Evolutionary conservation across 139 green algal genomes (phyloP).

Genomic region (Chlamydomonas sphaeroides): DNA sequence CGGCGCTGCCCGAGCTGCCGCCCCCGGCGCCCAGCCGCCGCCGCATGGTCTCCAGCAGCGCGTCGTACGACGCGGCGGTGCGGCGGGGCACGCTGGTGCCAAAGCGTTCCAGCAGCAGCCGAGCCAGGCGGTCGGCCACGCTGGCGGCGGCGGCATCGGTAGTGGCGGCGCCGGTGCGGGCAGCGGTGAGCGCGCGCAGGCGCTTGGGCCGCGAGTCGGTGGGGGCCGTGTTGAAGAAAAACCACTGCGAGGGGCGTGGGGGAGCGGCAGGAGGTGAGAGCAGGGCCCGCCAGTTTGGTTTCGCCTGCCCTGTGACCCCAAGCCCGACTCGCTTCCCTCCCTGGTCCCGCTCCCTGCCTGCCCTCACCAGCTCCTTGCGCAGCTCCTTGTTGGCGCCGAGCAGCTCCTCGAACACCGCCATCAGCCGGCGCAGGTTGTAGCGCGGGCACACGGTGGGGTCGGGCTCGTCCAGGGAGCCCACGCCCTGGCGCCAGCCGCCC

Average conservation of each 20-base stretch:
- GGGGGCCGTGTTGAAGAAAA: constrained; percentile 27
- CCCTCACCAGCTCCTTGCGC: constrained; percentile 24
- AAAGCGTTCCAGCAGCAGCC: constrained; percentile 28
- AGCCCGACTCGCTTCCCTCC: no score
- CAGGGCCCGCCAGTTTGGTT: no score
- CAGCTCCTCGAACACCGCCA: constrained; percentile 4
- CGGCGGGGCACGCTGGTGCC: constrained; percentile 14
- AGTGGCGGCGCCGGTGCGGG: not conserved
- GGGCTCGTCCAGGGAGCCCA: not conserved
- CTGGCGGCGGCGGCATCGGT: not conserved
- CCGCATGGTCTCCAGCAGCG: constrained; percentile 28
- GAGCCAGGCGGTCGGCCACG: constrained; percentile 21
- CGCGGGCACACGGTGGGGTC: constrained; percentile 23
- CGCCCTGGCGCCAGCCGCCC: not conserved
- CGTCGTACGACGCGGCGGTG: constrained; percentile 1
- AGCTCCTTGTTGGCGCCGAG: constrained; percentile 19
- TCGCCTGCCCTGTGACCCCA: no score
- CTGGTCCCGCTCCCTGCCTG: no score
- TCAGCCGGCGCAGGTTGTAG: constrained; percentile 36
- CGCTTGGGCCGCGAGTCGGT: constrained; percentile 10
- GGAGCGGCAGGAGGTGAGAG: no score
- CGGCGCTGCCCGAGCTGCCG: not conserved
- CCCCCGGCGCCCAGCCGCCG: constrained; percentile 1
- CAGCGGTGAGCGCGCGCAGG: not conserved
- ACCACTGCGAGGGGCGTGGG: no score